These are phyloP conservation scores for Chionographis japonica DNA, from an alignment of 106 monocot species.

Conservation along the genomic window DNA sequence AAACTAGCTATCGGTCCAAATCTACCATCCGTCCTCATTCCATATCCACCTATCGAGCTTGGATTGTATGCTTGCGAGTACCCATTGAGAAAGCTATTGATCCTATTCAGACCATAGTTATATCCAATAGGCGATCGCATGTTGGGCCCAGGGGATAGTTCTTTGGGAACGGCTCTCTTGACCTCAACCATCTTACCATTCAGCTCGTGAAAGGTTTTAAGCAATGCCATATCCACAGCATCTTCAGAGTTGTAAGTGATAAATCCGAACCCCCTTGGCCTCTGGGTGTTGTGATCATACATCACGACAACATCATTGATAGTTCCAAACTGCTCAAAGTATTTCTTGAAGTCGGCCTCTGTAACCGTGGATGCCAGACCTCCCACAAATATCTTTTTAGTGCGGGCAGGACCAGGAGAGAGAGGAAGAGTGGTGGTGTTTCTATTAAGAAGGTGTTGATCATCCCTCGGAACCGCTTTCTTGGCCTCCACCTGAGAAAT, in stretches of 20 bases:
- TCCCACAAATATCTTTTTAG: slow-evolving; percentile 49
- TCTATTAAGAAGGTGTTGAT: slow-evolving; percentile 19
- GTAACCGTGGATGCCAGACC: slow-evolving; percentile 30
- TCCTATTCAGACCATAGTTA: slow-evolving; percentile 18
- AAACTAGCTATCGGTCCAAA: slow-evolving; percentile 15
- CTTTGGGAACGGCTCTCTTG: slow-evolving; percentile 38
- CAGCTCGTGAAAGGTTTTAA: slow-evolving; percentile 34
- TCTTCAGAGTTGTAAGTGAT: slow-evolving; percentile 37
- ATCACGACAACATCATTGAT: slow-evolving; percentile 43
- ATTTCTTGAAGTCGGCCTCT: slow-evolving; percentile 28
- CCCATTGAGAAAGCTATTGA: slow-evolving; percentile 23
- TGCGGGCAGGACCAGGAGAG: slow-evolving; percentile 19
- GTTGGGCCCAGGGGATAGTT: slow-evolving; percentile 15
- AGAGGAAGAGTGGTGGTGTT: slow-evolving; percentile 5
- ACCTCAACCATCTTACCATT: slow-evolving; percentile 34
- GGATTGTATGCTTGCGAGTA: slow-evolving; percentile 27
- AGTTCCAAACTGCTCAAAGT: slow-evolving; percentile 36
- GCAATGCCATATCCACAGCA: slow-evolving; percentile 22
- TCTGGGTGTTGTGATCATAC: slow-evolving; percentile 45
- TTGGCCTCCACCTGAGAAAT: slow-evolving; percentile 42
- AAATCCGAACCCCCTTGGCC: slow-evolving; percentile 52
- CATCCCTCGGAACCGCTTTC: slow-evolving; percentile 42
- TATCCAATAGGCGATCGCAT: slow-evolving; percentile 7
- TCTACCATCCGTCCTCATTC: slow-evolving; percentile 33
- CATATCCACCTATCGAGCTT: slow-evolving; percentile 22